Conservation (phyloP, 495 filamentous ascomycete species). For the Penicillium parvum region DNA sequence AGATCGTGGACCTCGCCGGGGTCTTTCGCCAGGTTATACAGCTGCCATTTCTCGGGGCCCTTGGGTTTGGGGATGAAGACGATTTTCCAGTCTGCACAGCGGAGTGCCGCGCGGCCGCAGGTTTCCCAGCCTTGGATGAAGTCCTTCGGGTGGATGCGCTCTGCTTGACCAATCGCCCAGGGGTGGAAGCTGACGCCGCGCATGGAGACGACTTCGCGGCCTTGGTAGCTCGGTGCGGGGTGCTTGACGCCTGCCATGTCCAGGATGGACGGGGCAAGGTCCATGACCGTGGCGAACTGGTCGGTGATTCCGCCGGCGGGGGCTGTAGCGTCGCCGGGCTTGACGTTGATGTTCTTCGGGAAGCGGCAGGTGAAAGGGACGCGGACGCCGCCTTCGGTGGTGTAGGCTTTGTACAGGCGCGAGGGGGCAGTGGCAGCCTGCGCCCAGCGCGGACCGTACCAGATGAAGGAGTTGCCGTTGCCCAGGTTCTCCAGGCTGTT, state of each 20-base stretch:
- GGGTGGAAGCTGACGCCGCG: constrained; percentile 49
- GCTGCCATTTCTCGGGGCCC: constrained; percentile 46
- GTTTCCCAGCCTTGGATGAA: constrained; percentile 48
- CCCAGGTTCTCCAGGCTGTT: constrained; percentile 60
- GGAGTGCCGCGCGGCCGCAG: constrained; percentile 41
- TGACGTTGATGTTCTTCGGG: constrained; percentile 27
- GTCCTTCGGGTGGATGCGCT: constrained; percentile 44
- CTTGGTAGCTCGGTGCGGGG: constrained; percentile 53
- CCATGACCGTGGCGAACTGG: constrained; percentile 61
- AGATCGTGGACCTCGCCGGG: constrained; percentile 54
- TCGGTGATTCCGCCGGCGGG: constrained; percentile 43
- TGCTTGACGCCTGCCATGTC: constrained; percentile 58
- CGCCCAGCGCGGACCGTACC: constrained; percentile 63
- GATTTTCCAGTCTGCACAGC: constrained; percentile 47
- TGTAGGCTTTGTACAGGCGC: constrained; percentile 59
- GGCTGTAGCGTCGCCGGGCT: constrained; percentile 17
- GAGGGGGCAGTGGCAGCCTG: constrained; percentile 60
- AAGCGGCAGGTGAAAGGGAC: constrained; percentile 55
- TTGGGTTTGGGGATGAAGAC: constrained; percentile 47
- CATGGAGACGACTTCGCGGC: constrained; percentile 55
- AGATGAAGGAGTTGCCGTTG: constrained; percentile 57
- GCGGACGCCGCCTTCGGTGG: constrained; percentile 57
- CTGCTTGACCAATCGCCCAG: constrained; percentile 30
- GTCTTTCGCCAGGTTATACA: constrained; percentile 42
- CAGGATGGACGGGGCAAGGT: constrained; percentile 56